phyloP scores from a whole-genome alignment of 2,329 filamentous ascomycete species.

The Xylaria digitata region DNA sequence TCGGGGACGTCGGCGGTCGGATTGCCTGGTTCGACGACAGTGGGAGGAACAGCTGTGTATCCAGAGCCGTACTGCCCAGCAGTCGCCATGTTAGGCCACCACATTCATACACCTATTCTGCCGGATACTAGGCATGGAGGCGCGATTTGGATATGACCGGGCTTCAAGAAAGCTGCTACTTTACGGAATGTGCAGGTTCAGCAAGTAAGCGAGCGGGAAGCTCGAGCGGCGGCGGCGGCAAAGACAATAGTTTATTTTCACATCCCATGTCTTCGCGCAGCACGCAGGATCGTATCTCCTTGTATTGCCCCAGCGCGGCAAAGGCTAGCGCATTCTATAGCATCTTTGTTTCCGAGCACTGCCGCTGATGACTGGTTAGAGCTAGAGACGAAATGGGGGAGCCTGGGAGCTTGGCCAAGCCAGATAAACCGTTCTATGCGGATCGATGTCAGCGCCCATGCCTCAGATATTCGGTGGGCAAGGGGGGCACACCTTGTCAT shows the following conservation, averaged over 20 bases:
- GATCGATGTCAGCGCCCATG: constrained; percentile 25
- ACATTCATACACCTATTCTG: constrained; percentile 34
- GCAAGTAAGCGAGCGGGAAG: constrained; percentile 25
- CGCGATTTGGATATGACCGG: constrained; percentile 7
- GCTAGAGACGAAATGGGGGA: constrained; percentile 5
- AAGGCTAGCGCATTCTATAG: constrained; percentile 13
- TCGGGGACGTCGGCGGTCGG: constrained; percentile 18
- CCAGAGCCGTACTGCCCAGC: constrained; percentile 33
- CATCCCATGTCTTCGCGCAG: constrained; percentile 22
- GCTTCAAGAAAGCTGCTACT: constrained; percentile 9
- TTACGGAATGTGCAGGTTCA: constrained; percentile 17
- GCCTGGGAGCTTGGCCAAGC: constrained; percentile 13
- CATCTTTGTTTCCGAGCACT: constrained; percentile 30
- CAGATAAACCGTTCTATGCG: constrained; percentile 12
- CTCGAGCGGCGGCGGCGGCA: constrained; percentile 25
- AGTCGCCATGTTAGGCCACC: constrained; percentile 37
- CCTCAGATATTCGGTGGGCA: constrained; percentile 14
- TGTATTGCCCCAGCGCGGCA: constrained; percentile 27
- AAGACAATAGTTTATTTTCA: constrained; percentile 34
- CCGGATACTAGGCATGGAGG: constrained; percentile 31
- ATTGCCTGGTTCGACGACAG: constrained; percentile 21
- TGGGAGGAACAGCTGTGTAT: constrained; percentile 33
- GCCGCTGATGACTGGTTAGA: constrained; percentile 25
- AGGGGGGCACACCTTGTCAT: constrained; percentile 30
- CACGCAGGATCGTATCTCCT: constrained; percentile 29